Percentiles rank a stretch among this genome's conserved stretches.
These are phyloP conservation scores for Pseudopithomyces chartarum DNA, from an alignment of 2,329 filamentous ascomycete genomes.

Conservation along the genomic window DNA sequence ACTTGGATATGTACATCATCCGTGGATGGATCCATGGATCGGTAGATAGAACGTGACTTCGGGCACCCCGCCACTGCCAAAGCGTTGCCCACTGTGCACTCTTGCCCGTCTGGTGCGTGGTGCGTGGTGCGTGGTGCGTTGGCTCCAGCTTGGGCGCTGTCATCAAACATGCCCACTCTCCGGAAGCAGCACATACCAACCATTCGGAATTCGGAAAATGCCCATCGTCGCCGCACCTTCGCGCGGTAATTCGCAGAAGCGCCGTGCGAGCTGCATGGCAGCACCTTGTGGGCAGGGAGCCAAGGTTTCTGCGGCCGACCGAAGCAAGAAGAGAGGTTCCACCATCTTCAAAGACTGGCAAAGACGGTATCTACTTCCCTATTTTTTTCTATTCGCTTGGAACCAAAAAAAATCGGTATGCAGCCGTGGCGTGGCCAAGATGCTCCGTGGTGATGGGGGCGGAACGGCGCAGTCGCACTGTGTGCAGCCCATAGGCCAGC, in stretches of 20 bases:
- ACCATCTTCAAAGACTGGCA: too few relatives aligned
- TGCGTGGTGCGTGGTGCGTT: too few relatives aligned
- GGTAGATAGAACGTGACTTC: constrained; percentile 2
- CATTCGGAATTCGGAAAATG: constrained; percentile 2
- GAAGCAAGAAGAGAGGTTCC: not conserved
- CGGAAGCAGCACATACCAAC: constrained; percentile 4
- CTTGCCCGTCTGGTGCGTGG: not conserved
- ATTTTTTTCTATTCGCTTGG: too few relatives aligned
- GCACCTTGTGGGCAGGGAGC: not conserved
- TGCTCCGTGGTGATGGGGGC: not conserved
- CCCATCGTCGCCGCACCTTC: not conserved
- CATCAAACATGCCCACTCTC: constrained; percentile 7
- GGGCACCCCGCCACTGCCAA: not conserved
- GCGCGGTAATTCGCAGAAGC: not conserved
- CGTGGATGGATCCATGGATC: too few relatives aligned
- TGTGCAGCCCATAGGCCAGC: too few relatives aligned
- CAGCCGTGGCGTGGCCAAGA: not conserved
- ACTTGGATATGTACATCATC: not conserved
- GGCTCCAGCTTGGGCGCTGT: constrained; percentile 1
- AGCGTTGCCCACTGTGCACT: not conserved
- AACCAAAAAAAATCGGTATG: too few relatives aligned
- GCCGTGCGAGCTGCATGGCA: not conserved
- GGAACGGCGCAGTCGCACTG: not conserved
- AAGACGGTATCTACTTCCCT: too few relatives aligned
- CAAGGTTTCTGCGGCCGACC: not conserved